phyloP scores from a whole-genome alignment of 2,329 filamentous ascomycete species.

The Fusarium torulosum region DNA sequence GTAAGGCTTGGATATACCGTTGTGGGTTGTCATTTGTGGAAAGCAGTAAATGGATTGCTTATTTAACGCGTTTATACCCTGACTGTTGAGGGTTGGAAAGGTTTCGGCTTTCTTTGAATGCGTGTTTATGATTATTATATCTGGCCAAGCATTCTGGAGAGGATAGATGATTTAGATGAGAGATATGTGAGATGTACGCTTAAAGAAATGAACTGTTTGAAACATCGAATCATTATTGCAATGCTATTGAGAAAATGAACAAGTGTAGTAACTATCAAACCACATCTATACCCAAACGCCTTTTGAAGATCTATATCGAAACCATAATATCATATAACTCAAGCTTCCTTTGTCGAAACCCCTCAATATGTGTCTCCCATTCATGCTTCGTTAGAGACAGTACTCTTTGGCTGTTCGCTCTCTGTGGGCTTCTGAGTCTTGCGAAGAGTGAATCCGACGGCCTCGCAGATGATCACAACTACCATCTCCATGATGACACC shows the following conservation, averaged over 20 bases:
- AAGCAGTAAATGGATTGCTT: slow-evolving; percentile 4
- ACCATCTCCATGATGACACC: slow-evolving; percentile 53
- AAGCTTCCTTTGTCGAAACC: neutral
- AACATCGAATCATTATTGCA: slow-evolving; percentile 29
- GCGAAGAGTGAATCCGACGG: slow-evolving; percentile 50
- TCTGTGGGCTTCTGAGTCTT: slow-evolving; percentile 35
- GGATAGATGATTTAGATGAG: slow-evolving; percentile 20
- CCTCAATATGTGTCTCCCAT: neutral
- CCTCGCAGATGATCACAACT: slow-evolving; percentile 49
- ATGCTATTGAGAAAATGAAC: slow-evolving; percentile 5
- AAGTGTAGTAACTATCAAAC: neutral
- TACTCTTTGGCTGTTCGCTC: slow-evolving; percentile 13
- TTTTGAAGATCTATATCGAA: neutral
- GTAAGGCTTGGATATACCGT: slow-evolving; percentile 58
- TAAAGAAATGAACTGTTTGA: slow-evolving; percentile 18
- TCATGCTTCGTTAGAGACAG: slow-evolving; percentile 6
- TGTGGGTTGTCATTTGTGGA: slow-evolving; percentile 13
- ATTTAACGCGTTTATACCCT: slow-evolving; percentile 24
- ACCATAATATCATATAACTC: neutral
- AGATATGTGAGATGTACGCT: slow-evolving; percentile 5
- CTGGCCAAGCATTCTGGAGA: slow-evolving; percentile 13
- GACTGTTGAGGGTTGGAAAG: slow-evolving; percentile 12
- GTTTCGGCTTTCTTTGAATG: slow-evolving; percentile 1
- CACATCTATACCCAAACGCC: neutral
- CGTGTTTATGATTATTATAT: slow-evolving; percentile 1